Percentiles rank a stretch among this genome's conserved stretches.
Conservation (phyloP, 1,284 basidiomycete species). For the Heterobasidion occidentale region DNA sequence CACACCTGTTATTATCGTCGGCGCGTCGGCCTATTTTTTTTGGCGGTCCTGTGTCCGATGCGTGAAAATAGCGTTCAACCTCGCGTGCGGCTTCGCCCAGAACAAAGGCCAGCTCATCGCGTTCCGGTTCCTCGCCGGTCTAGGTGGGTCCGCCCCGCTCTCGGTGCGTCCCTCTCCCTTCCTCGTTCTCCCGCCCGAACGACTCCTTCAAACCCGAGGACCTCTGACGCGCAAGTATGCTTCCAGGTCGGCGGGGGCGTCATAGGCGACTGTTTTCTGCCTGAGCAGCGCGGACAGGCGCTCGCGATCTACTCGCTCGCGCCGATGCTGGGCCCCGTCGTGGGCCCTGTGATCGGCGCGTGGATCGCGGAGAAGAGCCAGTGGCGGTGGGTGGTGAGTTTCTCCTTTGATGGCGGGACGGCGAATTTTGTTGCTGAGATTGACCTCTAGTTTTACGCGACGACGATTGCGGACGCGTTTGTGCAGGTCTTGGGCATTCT, state of each 20-base stretch:
- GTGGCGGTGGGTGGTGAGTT: constrained; percentile 29
- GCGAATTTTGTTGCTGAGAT: background rate
- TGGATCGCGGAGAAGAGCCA: constrained; percentile 32
- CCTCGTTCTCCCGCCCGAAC: background rate
- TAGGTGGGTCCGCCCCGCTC: constrained; percentile 59
- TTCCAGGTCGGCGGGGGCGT: constrained; percentile 40
- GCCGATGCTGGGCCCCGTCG: constrained; percentile 33
- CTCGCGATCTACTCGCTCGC: constrained; percentile 41
- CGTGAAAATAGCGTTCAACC: constrained; percentile 47
- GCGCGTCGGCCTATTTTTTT: too few relatives aligned
- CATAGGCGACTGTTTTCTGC: constrained; percentile 39
- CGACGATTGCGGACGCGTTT: constrained; percentile 27
- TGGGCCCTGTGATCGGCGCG: constrained; percentile 32
- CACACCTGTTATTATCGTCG: too few relatives aligned
- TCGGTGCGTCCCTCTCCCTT: constrained; percentile 31
- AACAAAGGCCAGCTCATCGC: constrained; percentile 49
- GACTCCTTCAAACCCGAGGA: too few relatives aligned
- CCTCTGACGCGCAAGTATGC: constrained; percentile 6
- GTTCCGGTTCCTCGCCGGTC: constrained; percentile 60
- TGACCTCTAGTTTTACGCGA: constrained; percentile 28
- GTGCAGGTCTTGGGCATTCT: constrained; percentile 33
- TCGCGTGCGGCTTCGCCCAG: constrained; percentile 58
- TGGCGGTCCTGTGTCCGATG: background rate
- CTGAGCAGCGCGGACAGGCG: constrained; percentile 38
- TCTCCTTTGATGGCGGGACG: background rate